A percentile compares a stretch with the other conserved stretches of the same genome.
phyloP scores from a whole-genome alignment of 805 yeast species.

The Hemisphaericaspora nanyangensis region DNA sequence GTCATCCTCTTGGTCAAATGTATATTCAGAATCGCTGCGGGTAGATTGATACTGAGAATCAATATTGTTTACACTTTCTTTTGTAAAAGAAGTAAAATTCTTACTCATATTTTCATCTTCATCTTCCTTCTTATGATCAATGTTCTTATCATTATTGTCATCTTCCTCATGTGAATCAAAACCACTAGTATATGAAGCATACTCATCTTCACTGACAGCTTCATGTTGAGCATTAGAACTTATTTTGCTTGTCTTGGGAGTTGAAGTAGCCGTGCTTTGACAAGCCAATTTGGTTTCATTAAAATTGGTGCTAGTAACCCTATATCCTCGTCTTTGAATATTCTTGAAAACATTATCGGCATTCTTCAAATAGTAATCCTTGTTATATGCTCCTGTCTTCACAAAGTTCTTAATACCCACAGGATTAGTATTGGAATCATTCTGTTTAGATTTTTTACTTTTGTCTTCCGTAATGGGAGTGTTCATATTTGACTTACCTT shows the following conservation, averaged over 20 bases:
- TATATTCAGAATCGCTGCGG: constrained; percentile 16
- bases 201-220: constrained; percentile 14
- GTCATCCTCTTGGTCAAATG: constrained; percentile 24
- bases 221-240: constrained; percentile 7
- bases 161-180: constrained; percentile 15
- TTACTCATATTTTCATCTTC: constrained; percentile 6
- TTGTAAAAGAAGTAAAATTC: neutral
- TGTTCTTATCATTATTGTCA: neutral
- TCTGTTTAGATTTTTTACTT: neutral
- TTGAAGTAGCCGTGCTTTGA: constrained; percentile 33
- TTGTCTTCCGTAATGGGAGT: constrained; percentile 7
- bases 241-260: constrained; percentile 29
- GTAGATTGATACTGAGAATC: neutral
- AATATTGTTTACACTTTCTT: neutral
- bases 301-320: constrained; percentile 1
- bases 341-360: constrained; percentile 38
- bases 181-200: constrained; percentile 32
- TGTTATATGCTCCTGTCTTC: constrained; percentile 28
- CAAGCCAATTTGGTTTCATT: constrained; percentile 5
- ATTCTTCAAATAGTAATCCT: constrained; percentile 32
- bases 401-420: constrained; percentile 24
- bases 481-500: constrained; percentile 8
- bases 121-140: constrained; percentile 7
- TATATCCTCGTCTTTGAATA: constrained; percentile 33
- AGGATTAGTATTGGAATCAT: neutral